Conservation (phyloP, 257 asterid species). For the Solanum rostratum region DNA sequence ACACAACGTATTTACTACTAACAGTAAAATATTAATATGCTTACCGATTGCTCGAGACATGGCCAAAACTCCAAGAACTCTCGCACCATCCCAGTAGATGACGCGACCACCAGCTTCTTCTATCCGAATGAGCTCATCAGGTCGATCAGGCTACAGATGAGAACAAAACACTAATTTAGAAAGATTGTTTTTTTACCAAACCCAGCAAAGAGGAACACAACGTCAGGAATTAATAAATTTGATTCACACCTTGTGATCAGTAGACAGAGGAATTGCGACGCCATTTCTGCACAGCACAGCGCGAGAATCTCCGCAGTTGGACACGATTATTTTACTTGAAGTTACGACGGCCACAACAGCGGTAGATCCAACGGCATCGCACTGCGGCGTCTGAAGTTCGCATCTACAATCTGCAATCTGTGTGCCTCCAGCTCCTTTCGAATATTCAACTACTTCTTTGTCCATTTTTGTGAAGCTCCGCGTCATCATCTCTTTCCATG, state of each 20-base stretch:
- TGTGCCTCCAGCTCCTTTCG: constrained; percentile 4
- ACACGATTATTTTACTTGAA: constrained; percentile 59
- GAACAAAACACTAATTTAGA: not conserved
- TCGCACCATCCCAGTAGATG: constrained; percentile 83
- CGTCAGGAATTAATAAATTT: not conserved
- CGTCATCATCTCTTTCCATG: constrained; percentile 54
- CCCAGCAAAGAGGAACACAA: not conserved
- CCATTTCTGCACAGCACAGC: constrained; percentile 94
- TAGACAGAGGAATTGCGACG: constrained; percentile 70
- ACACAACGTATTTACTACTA: too few species aligned
- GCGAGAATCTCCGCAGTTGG: constrained; percentile 96
- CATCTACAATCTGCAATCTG: constrained; percentile 56
- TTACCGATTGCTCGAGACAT: constrained; percentile 84
- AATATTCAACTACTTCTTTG: constrained; percentile 46
- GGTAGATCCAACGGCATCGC: constrained; percentile 98
- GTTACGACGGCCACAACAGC: constrained; percentile 79
- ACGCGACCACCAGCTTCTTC: constrained; percentile 94
- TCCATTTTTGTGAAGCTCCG: constrained; percentile 72
- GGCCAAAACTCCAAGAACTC: constrained; percentile 85
- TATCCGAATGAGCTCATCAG: constrained; percentile 72
- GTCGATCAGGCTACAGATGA: constrained; percentile 63
- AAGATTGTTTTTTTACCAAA: not conserved
- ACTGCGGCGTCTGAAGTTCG: constrained; percentile 76
- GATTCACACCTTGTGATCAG: constrained; percentile 69
- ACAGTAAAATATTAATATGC: too few species aligned